Evolutionary conservation across 1,284 basidiomycete genomes (phyloP), one percentile per base, ranked within the genome.

Genomic region (Rhodofomes roseus): DNA sequence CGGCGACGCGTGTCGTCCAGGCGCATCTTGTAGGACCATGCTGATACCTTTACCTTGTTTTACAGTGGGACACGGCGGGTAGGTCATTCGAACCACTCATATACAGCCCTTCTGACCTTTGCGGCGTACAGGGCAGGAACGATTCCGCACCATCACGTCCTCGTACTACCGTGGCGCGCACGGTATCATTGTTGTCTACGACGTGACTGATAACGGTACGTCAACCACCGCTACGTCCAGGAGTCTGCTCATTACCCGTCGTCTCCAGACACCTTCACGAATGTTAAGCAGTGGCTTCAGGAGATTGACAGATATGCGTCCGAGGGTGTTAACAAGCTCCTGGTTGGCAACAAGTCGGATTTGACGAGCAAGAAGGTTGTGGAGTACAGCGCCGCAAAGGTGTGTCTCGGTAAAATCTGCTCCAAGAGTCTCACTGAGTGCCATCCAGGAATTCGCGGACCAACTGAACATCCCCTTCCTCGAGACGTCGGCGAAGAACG

Each of bases 241-340:
- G 27, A 23, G 31, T 31, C 25, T 34, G n/a, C 18, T 57, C n/a
- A 53, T 18, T 54, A 8, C 16, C 16, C 9, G 34, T 43, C 58
- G 11, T 8, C 4, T 29, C 4, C 55, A 95, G 95, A 98, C 71
- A 96, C 95, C 18, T 98, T 97, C 81, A 89, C 91, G 70, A 98
- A 99, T 71, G 97, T 99, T 74, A 99, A 99, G 83, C 95, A 98
- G 75, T 99, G 97, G 97, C 85, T 99, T 61, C 95, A 97, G 74
- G 96, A 99, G 78, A 99, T 99, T 71, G 97, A 99, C 80, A 89
- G 96, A 71, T 98, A 99, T 76, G 97, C 97, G 62, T 96, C 95
- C 55, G 97, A 99, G 77, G 97, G 96, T 58, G 96, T 99, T 62
- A 98, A 98, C 86, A 98, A 98, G 81, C 78, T 99, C 54, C 85